These are phyloP conservation scores for Venturia oleaginea DNA, from an alignment of 2,329 filamentous ascomycete species.

Conservation along the genomic window DNA sequence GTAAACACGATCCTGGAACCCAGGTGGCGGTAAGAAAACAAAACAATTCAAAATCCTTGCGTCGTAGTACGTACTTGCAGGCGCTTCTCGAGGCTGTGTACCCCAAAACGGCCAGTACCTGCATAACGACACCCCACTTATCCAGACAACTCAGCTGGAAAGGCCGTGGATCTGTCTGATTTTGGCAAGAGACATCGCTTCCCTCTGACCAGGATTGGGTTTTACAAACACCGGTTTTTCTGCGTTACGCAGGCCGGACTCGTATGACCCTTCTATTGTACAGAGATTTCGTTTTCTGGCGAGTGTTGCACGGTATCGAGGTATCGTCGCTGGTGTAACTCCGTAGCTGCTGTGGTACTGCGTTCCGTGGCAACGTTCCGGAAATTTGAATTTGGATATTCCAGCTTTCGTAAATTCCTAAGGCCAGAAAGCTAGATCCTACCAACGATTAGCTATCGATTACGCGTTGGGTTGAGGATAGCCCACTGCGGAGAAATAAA, in stretches of 20 bases:
- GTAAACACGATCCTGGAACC: background rate
- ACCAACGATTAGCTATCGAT: background rate
- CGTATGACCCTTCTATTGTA: constrained; percentile 3
- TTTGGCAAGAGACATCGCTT: background rate
- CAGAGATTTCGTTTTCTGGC: background rate
- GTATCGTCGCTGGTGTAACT: background rate
- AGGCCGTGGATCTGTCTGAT: background rate
- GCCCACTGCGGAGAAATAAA: background rate
- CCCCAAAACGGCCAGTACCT: background rate
- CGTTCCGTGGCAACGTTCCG: background rate
- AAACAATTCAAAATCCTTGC: background rate
- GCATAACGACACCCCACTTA: background rate
- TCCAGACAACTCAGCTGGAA: background rate
- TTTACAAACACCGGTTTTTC: background rate
- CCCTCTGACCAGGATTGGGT: background rate
- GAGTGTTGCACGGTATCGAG: background rate
- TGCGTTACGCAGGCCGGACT: background rate
- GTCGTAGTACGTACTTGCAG: background rate
- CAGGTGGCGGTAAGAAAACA: constrained; percentile 6
- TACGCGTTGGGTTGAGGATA: background rate
- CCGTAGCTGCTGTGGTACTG: background rate
- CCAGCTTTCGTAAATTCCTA: background rate
- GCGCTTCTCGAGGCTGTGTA: background rate
- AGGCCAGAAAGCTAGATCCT: background rate
- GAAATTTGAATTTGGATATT: background rate